Evolutionary conservation across 2,329 filamentous ascomycete genomes (phyloP).

Genomic region (Didymella sp.): DNA sequence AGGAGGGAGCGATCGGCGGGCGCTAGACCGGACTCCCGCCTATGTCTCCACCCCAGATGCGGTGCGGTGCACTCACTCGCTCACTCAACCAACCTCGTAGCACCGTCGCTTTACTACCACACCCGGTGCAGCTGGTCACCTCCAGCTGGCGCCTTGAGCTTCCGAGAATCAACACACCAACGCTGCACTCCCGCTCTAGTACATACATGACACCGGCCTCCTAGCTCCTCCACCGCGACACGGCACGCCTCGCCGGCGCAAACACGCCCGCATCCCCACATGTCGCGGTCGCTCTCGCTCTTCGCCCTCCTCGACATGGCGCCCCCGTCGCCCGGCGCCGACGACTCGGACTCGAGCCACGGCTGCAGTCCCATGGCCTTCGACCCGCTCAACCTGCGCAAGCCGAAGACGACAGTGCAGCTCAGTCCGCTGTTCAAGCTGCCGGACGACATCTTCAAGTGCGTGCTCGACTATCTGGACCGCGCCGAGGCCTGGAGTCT

Average conservation of each 20-base stretch:
- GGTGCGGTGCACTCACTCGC: background rate
- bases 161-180: too few species aligned
- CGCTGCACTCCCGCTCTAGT: too few species aligned
- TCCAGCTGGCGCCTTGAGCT: background rate
- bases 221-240: background rate
- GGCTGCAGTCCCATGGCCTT: constrained; percentile 34
- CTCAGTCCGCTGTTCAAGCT: constrained; percentile 41
- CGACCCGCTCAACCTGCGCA: constrained; percentile 27
- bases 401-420: constrained; percentile 24
- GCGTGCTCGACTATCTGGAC: constrained; percentile 46
- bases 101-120: background rate
- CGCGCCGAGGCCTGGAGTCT: constrained; percentile 44
- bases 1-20: constrained; percentile 4
- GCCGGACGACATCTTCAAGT: constrained; percentile 48
- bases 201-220: background rate
- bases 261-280: background rate
- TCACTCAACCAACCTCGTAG: background rate
- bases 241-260: background rate
- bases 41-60: background rate
- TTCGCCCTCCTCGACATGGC: constrained; percentile 34
- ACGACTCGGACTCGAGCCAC: constrained; percentile 30
- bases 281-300: constrained; percentile 23
- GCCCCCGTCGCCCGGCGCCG: constrained; percentile 25
- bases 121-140: too few species aligned
- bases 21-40: constrained; percentile 15